phyloP scores from a whole-genome alignment of 139 green algal genomes.

The Chlamydomonas applanata region DNA sequence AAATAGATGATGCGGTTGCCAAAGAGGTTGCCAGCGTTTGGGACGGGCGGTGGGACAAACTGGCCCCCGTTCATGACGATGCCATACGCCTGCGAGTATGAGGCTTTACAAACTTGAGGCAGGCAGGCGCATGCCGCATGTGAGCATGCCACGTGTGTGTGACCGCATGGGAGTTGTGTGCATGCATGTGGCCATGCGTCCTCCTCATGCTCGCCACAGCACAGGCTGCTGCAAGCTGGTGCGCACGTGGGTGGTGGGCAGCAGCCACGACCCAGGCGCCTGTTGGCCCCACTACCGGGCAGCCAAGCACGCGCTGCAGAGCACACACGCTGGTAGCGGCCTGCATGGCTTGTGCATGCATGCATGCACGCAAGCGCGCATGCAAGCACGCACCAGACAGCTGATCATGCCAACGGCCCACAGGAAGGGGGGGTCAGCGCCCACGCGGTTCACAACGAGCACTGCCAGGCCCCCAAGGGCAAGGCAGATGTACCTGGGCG shows the following conservation, averaged over 20 bases:
- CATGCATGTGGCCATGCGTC: too few relatives aligned
- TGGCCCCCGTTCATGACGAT: background rate
- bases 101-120: background rate
- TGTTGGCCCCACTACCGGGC: too few relatives aligned
- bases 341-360: too few relatives aligned
- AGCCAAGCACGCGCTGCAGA: too few relatives aligned
- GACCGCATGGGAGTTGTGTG: background rate
- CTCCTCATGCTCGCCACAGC: background rate
- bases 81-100: background rate
- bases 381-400: background rate
- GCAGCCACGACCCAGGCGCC: too few relatives aligned
- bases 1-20: background rate
- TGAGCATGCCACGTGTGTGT: background rate
- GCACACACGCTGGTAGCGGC: too few relatives aligned
- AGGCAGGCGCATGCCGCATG: background rate
- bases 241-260: background rate
- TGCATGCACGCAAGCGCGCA: background rate
- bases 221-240: background rate
- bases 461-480: background rate
- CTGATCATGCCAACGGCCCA: constrained; percentile 18
- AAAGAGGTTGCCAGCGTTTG: background rate
- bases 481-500: background rate
- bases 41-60: background rate
- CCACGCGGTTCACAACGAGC: constrained; percentile 12
- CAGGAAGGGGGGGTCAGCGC: constrained; percentile 15